Percentiles rank a stretch among this genome's conserved stretches.
phyloP scores from a whole-genome alignment of 208 protist species.

The Lotmaria passim region DNA sequence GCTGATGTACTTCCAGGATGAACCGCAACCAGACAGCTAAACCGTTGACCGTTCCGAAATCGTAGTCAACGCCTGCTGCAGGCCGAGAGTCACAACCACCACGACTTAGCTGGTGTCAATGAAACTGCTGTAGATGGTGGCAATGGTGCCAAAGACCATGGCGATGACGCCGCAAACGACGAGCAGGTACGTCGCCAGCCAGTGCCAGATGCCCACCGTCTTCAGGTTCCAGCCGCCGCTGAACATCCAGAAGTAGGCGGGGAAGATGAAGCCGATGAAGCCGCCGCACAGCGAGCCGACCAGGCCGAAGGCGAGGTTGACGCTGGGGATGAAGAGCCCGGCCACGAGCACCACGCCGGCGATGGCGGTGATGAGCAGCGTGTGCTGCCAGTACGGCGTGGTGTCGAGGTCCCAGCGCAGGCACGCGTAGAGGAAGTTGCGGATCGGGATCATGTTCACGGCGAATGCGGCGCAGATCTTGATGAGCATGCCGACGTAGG shows the following conservation, averaged over 20 bases:
- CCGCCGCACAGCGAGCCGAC: constrained; percentile 71
- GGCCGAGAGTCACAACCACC: too few species aligned
- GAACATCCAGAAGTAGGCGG: constrained; percentile 72
- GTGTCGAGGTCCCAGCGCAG: constrained; percentile 53
- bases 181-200: constrained; percentile 41
- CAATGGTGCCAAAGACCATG: constrained; percentile 62
- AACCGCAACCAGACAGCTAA: too few species aligned
- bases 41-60: too few species aligned
- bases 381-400: constrained; percentile 66
- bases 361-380: constrained; percentile 35
- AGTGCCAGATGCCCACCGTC: constrained; percentile 53
- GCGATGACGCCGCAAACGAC: constrained; percentile 60
- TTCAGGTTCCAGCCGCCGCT: constrained; percentile 53
- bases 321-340: constrained; percentile 68
- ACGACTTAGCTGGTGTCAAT: constrained; percentile 12
- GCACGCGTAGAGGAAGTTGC: constrained; percentile 66
- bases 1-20: too few species aligned
- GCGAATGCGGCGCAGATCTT: constrained; percentile 64
- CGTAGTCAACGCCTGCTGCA: too few species aligned
- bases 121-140: constrained; percentile 49
- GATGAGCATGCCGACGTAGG: constrained; percentile 67
- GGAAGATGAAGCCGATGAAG: constrained; percentile 79
- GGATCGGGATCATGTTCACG: constrained; percentile 58
- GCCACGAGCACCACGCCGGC: constrained; percentile 46
- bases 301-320: constrained; percentile 73